Percentiles rank a stretch among this genome's conserved stretches.
These are phyloP conservation scores for Brassica incana DNA, from an alignment of 345 rosid genomes.

Conservation along the genomic window DNA sequence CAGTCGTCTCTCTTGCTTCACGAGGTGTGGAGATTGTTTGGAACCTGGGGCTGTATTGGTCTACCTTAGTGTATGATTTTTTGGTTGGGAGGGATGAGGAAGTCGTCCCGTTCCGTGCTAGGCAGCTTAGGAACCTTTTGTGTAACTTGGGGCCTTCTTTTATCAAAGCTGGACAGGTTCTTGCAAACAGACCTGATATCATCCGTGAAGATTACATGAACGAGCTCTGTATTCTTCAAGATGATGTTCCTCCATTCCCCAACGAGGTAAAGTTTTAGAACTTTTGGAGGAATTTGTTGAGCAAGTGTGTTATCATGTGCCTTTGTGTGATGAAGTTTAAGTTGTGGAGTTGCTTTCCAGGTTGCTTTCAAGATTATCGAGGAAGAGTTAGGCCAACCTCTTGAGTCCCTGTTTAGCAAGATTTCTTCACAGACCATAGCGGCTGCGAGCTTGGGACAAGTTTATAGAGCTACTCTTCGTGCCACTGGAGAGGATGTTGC, in stretches of 20 bases:
- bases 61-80: conserved; percentile 76
- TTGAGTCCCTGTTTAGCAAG: conserved; percentile 82
- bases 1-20: conserved; percentile 57
- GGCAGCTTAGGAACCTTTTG: conserved; percentile 89
- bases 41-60: conserved; percentile 90
- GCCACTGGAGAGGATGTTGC: conserved; percentile 94
- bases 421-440: conserved; percentile 86
- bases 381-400: conserved; percentile 88
- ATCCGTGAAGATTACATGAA: conserved; percentile 97
- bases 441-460: conserved; percentile 98
- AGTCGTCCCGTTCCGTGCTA: conserved; percentile 87
- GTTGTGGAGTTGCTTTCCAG: conserved; percentile 43
- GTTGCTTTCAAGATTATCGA: conserved; percentile 90
- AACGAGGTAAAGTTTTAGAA: conserved; percentile 57
- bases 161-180: conserved; percentile 98
- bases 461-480: conserved; percentile 89
- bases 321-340: conserved; percentile 14
- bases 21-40: conserved; percentile 93
- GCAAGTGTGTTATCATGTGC: conserved; percentile 12
- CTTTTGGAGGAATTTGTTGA: not conserved
- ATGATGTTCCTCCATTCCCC: conserved; percentile 93
- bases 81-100: conserved; percentile 88
- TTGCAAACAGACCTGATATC: conserved; percentile 95
- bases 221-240: conserved; percentile 97
- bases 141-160: conserved; percentile 96